These are phyloP conservation scores for Neonectria punicea DNA, from an alignment of 2,329 filamentous ascomycete genomes.

Conservation along the genomic window DNA sequence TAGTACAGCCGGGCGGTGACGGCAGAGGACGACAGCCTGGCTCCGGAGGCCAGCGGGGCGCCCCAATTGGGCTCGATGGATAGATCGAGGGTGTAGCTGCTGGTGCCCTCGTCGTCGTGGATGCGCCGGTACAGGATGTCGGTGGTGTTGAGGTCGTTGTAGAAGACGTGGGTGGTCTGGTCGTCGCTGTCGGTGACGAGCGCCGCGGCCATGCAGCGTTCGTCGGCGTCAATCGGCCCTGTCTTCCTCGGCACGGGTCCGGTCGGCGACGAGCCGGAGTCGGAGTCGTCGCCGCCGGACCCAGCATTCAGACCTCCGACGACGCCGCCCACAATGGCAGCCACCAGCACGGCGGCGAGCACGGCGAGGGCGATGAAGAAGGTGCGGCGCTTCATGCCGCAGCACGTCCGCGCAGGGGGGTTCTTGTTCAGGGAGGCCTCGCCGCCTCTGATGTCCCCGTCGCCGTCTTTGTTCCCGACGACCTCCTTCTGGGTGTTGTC, in stretches of 20 bases:
- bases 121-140: conserved; percentile 30
- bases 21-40: conserved; percentile 11
- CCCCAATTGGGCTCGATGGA: conserved; percentile 34
- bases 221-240: conserved; percentile 28
- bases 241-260: conserved; percentile 22
- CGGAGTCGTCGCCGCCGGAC: neutral
- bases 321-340: conserved; percentile 31
- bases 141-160: conserved; percentile 34
- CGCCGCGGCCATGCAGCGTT: conserved; percentile 27
- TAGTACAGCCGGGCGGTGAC: conserved; percentile 31
- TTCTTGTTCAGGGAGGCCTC: neutral
- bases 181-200: conserved; percentile 21
- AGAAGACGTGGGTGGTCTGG: conserved; percentile 34
- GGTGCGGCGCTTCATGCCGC: conserved; percentile 30
- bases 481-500: conserved; percentile 23
- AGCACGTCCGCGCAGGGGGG: conserved; percentile 14
- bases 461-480: conserved; percentile 6
- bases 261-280: neutral
- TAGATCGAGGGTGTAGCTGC: conserved; percentile 25
- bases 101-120: conserved; percentile 16
- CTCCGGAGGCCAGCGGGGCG: conserved; percentile 30
- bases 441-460: conserved; percentile 17
- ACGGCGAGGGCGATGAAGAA: conserved; percentile 31
- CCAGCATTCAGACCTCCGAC: conserved; percentile 27
- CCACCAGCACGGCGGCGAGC: conserved; percentile 27